These are phyloP conservation scores for Neurospora africana DNA, from an alignment of 495 filamentous ascomycete species.

Conservation along the genomic window DNA sequence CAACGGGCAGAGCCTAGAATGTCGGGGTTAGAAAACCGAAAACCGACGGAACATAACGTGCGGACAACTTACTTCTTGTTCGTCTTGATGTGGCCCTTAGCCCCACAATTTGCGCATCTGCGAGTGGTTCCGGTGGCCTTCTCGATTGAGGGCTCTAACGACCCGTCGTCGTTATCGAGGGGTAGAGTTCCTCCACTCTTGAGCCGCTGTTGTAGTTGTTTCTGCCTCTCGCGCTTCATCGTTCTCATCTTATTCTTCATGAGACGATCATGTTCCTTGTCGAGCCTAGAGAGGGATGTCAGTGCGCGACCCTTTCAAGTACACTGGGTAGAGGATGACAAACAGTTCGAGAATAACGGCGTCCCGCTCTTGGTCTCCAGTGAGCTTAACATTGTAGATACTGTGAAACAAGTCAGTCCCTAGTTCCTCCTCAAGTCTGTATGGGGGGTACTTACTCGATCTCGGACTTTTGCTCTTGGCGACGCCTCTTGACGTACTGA, in stretches of 20 bases:
- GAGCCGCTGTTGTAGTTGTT: slow-evolving; percentile 42
- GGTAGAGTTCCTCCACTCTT: slow-evolving; percentile 28
- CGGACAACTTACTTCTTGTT: slow-evolving; percentile 70
- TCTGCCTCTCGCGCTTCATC: slow-evolving; percentile 82
- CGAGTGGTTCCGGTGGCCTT: slow-evolving; percentile 59
- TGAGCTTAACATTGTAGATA: slow-evolving; percentile 46
- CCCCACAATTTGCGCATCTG: slow-evolving; percentile 94
- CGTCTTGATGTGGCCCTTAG: slow-evolving; percentile 96
- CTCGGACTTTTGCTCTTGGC: slow-evolving; percentile 49
- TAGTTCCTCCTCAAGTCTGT: neutral
- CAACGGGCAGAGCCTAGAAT: slow-evolving; percentile 67
- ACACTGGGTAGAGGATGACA: slow-evolving; percentile 1
- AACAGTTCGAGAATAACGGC: slow-evolving; percentile 25
- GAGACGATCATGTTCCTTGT: slow-evolving; percentile 69
- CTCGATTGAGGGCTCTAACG: slow-evolving; percentile 40
- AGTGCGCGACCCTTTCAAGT: neutral
- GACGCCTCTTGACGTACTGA: slow-evolving; percentile 44
- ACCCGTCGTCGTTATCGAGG: slow-evolving; percentile 23
- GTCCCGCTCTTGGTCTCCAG: slow-evolving; percentile 59
- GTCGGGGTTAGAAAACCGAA: slow-evolving; percentile 24
- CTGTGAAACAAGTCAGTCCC: slow-evolving; percentile 22
- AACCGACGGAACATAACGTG: neutral
- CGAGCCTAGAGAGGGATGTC: slow-evolving; percentile 38
- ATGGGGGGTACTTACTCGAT: slow-evolving; percentile 46
- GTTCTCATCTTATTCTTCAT: slow-evolving; percentile 85